phyloP scores from a whole-genome alignment of 2,329 filamentous ascomycete species.

The Atkinsonella hypoxylon region DNA sequence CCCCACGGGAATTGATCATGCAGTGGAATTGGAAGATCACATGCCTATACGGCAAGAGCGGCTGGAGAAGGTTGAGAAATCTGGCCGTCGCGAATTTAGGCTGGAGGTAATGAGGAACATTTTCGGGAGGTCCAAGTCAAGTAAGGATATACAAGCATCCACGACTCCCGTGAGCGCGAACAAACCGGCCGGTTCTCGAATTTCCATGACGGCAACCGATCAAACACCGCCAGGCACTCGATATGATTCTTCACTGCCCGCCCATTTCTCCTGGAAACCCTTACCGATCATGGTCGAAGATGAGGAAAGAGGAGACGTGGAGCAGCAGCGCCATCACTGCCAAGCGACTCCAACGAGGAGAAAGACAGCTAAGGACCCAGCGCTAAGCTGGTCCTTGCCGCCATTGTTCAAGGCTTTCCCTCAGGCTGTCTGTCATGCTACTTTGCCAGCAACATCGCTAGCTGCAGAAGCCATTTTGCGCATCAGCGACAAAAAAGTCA shows the following conservation, averaged over 20 bases:
- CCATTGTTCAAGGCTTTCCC: conserved; percentile 81
- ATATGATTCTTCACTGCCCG: conserved; percentile 8
- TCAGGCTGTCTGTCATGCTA: conserved; percentile 66
- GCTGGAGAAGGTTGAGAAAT: conserved; percentile 20
- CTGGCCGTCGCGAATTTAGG: conserved; percentile 37
- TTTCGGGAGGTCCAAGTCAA: conserved; percentile 33
- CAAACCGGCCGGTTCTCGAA: conserved; percentile 28
- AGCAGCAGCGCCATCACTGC: background rate
- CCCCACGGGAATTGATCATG: conserved; percentile 1
- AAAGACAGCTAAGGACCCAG: conserved; percentile 15
- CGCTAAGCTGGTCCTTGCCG: conserved; percentile 51
- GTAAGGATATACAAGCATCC: conserved; percentile 22
- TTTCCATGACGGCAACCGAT: conserved; percentile 24
- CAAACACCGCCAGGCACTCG: conserved; percentile 28
- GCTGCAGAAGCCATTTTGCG: conserved; percentile 60
- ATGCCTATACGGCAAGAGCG: conserved; percentile 27
- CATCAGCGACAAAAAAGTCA: conserved; percentile 37
- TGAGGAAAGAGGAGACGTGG: conserved; percentile 7
- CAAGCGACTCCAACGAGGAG: conserved; percentile 7
- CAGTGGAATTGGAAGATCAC: conserved; percentile 4
- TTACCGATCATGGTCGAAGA: conserved; percentile 13
- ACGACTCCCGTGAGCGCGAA: conserved; percentile 18
- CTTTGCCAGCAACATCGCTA: conserved; percentile 53
- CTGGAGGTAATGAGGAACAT: conserved; percentile 39
- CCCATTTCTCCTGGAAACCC: conserved; percentile 25